Percentiles rank a stretch among this genome's conserved stretches.
phyloP scores from a whole-genome alignment of 2,329 filamentous ascomycete species.

The Alternaria novae-zelandiae region DNA sequence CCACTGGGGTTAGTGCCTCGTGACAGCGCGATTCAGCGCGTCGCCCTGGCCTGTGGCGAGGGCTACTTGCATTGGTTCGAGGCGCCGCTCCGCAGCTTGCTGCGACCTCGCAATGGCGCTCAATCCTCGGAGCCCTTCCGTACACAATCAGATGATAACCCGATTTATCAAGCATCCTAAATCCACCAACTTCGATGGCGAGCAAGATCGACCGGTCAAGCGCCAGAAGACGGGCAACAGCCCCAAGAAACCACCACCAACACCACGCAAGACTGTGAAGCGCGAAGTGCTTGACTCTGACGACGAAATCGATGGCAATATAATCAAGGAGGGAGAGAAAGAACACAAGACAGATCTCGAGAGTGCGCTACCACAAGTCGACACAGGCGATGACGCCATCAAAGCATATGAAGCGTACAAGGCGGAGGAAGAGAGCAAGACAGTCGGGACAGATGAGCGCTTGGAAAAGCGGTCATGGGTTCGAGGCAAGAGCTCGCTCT shows the following conservation, averaged over 20 bases:
- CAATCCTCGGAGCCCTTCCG: slow-evolving; percentile 50
- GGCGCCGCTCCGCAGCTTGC: slow-evolving; percentile 7
- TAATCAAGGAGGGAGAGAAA: slow-evolving; percentile 28
- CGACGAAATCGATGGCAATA: slow-evolving; percentile 47
- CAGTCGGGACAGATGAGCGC: slow-evolving; percentile 53
- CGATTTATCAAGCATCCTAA: slow-evolving; percentile 52
- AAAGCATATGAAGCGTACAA: slow-evolving; percentile 77
- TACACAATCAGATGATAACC: slow-evolving; percentile 58
- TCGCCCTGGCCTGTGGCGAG: slow-evolving; percentile 6
- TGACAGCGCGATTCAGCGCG: slow-evolving; percentile 27
- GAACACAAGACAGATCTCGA: slow-evolving; percentile 70
- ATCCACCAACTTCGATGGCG: slow-evolving; percentile 53
- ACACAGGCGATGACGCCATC: slow-evolving; percentile 72
- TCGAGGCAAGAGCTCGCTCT: slow-evolving; percentile 84
- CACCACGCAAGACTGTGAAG: slow-evolving; percentile 28
- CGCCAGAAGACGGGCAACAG: slow-evolving; percentile 45
- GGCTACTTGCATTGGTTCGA: slow-evolving; percentile 4
- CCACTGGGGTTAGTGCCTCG: slow-evolving; percentile 12
- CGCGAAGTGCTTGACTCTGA: slow-evolving; percentile 51
- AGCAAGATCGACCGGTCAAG: slow-evolving; percentile 51
- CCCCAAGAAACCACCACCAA: slow-evolving; percentile 26
- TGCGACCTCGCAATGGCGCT: slow-evolving; percentile 40
- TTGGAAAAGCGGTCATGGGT: slow-evolving; percentile 70
- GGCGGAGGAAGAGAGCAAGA: slow-evolving; percentile 58
- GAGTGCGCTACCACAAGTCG: slow-evolving; percentile 70